Evolutionary conservation across 306 rosid genomes (phyloP).

Genomic region (Astragalus membranaceus): DNA sequence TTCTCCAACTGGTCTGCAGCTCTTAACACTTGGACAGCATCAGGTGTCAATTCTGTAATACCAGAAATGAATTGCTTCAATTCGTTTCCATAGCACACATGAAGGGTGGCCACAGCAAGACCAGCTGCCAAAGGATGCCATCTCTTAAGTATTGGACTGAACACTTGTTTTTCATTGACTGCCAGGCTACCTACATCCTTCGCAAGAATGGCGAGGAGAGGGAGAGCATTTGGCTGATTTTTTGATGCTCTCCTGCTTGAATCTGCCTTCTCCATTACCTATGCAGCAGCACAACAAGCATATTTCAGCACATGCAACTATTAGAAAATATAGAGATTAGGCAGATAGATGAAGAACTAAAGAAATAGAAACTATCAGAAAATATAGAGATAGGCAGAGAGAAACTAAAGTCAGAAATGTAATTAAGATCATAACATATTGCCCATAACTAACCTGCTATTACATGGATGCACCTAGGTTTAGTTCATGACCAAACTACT

Average conservation of each 20-base stretch:
- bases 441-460: background rate
- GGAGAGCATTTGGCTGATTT: slow-evolving; percentile 86
- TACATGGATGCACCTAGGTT: background rate
- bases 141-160: slow-evolving; percentile 87
- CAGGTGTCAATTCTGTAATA: slow-evolving; percentile 85
- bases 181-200: slow-evolving; percentile 94
- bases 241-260: slow-evolving; percentile 94
- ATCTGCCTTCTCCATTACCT: slow-evolving; percentile 97
- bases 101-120: slow-evolving; percentile 97
- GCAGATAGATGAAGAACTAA: slow-evolving; percentile 1
- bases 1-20: slow-evolving; percentile 98
- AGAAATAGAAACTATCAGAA: background rate
- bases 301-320: slow-evolving; percentile 25
- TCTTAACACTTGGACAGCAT: slow-evolving; percentile 86
- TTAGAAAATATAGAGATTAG: background rate
- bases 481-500: background rate
- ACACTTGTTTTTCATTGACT: slow-evolving; percentile 65
- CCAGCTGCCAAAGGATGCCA: slow-evolving; percentile 98
- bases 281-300: slow-evolving; percentile 19
- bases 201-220: slow-evolving; percentile 83
- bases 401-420: background rate
- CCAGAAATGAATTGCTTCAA: slow-evolving; percentile 81
- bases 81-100: slow-evolving; percentile 86
- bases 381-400: background rate
- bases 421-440: slow-evolving; percentile 1